Conservation (phyloP, 2,329 filamentous ascomycete genomes). For the Arthrobotrys musiformis region DNA sequence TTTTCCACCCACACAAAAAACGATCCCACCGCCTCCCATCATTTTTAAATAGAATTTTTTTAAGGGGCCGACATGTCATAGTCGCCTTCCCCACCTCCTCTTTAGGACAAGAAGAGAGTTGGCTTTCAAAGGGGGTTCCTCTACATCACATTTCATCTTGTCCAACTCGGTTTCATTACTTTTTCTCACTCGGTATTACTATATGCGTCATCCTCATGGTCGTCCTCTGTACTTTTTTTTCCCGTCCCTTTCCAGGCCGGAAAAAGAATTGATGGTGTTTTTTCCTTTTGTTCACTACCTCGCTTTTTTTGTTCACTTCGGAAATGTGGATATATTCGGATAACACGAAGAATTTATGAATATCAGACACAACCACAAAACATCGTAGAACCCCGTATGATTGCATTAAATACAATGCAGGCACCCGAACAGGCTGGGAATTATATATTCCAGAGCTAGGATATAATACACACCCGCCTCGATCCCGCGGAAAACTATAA, state of each 20-base stretch:
- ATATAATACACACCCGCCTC: no score
- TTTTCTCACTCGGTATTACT: conserved; percentile 4
- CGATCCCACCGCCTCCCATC: neutral
- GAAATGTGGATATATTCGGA: conserved; percentile 47
- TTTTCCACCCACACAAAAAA: neutral
- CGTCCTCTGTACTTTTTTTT: conserved; percentile 17
- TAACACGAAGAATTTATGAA: conserved; percentile 34
- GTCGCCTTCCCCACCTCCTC: neutral
- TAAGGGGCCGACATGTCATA: conserved; percentile 43
- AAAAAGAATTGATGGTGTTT: neutral
- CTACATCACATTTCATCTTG: conserved; percentile 9
- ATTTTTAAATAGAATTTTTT: neutral
- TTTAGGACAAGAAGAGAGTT: conserved; percentile 8
- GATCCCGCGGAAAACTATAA: no score
- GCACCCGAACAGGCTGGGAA: no score
- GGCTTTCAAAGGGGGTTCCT: neutral
- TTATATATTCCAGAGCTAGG: no score
- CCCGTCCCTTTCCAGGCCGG: no score
- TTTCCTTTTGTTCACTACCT: neutral
- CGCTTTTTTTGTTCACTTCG: conserved; percentile 13
- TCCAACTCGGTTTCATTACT: neutral
- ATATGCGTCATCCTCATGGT: conserved; percentile 40
- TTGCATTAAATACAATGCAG: neutral
- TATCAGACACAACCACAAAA: conserved; percentile 21
- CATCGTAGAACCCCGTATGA: neutral